Evolutionary conservation across 352 stramenopile genomes (phyloP).

Genomic region (Sclerospora graminicola): DNA sequence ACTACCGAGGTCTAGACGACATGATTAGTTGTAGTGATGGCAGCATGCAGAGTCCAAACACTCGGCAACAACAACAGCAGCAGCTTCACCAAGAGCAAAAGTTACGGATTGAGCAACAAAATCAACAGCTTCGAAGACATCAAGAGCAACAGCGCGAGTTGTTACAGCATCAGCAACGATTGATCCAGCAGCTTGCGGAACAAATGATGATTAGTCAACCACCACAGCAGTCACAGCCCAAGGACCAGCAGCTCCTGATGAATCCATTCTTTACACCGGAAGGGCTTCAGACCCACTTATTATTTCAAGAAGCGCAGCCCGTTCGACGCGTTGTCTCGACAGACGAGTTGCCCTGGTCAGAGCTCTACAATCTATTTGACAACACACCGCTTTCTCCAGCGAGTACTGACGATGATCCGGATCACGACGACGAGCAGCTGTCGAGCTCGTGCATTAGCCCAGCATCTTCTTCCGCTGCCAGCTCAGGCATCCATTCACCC

Average conservation of each 20-base stretch:
- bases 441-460: conserved; percentile 22
- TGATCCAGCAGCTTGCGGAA: conserved; percentile 26
- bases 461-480: conserved; percentile 7
- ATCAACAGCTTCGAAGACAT: conserved; percentile 30
- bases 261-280: conserved; percentile 15
- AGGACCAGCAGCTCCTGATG: conserved; percentile 13
- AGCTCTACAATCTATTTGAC: conserved; percentile 78
- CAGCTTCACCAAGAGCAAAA: conserved; percentile 18
- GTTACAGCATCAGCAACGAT: conserved; percentile 16
- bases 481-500: conserved; percentile 8
- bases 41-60: conserved; percentile 10
- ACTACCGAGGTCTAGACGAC: conserved; percentile 27
- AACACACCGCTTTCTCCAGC: conserved; percentile 26
- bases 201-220: conserved; percentile 29
- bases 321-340: conserved; percentile 51
- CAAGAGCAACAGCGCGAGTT: conserved; percentile 24
- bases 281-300: conserved; percentile 47
- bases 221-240: too few species aligned
- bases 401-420: conserved; percentile 39
- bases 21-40: conserved; percentile 22
- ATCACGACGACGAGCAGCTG: conserved; percentile 46
- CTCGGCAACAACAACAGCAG: conserved; percentile 21
- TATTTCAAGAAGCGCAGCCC: conserved; percentile 52
- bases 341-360: conserved; percentile 70
- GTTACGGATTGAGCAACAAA: conserved; percentile 17